Evolutionary conservation across 2,329 filamentous ascomycete species (phyloP), one percentile per base, ranked within the genome.

Genomic region (Verticillium nubilum): DNA sequence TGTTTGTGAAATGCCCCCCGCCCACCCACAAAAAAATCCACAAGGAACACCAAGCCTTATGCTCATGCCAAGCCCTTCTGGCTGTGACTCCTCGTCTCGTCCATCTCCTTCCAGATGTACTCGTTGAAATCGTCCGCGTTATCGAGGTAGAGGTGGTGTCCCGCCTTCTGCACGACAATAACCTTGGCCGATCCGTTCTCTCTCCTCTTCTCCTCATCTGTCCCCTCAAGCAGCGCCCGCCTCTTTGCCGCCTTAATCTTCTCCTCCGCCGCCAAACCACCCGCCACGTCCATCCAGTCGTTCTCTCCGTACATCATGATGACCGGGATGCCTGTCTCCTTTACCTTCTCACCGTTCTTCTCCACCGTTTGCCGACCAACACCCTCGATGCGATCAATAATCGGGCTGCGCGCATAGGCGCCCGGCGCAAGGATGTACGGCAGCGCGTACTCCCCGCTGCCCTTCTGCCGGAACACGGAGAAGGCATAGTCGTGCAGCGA

Each of bases 251-350:
- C 80, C 61, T 91, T 87, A 13, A 98, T 82, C 72, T 89, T 92
- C 74, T 93, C 85, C 69, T 90, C 85, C 0, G 93, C 87, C 0
- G 90, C 92, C 54, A 87, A 85, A 0, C 95, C 95, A 28, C 93
- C 95, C 0, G 86, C 86, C 9, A 95, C 87, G 66, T 99, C 95
- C 95, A 99, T 99, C 95, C 95, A 99, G 78, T 99, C 95, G 69
- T 95, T 88, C 68, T 98, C 93, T 63, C 95, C 95, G 70, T 99
- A 99, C 90, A 98, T 93, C 71, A 99, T 85, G 9, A 98, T 84
- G 31, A 98, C 80, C 0, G 95, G 94, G 56, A 92, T 80, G 1
- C 93, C 92, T 0, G 82, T 89, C 67, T 86, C 83, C 59, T 71
- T 74, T 12, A 65, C 26, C 33, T 61, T 61, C 47, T 67, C 59